These are phyloP conservation scores for Metarhizium album DNA, from an alignment of 2,329 filamentous ascomycete genomes.

Conservation along the genomic window DNA sequence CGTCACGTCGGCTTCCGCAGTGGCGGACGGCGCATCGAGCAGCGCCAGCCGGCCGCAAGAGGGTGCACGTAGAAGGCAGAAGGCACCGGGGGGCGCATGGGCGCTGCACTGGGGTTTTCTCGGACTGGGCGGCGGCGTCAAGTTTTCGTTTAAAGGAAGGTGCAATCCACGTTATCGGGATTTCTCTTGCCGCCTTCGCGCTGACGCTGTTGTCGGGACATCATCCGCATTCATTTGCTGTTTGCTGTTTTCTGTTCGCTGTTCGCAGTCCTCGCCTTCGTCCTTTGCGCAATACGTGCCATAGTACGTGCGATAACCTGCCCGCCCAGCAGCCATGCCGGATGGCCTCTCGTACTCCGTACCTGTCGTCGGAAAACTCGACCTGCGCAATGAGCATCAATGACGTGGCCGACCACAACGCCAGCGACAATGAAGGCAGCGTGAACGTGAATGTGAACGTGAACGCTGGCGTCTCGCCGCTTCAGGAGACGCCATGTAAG, in stretches of 20 bases:
- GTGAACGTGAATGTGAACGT: not conserved
- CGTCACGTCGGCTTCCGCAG: too few relatives aligned
- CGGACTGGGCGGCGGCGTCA: not conserved
- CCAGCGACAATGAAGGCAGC: not conserved
- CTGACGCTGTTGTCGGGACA: too few relatives aligned
- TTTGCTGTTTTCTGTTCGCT: too few relatives aligned
- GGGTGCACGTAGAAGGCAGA: not conserved
- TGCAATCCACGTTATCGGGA: not conserved
- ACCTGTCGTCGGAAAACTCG: not conserved
- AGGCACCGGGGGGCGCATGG: too few relatives aligned
- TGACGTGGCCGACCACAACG: not conserved
- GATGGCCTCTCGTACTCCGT: not conserved
- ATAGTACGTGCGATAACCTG: too few relatives aligned
- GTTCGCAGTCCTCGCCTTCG: too few relatives aligned
- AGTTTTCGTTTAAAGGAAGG: not conserved
- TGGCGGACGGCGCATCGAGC: too few relatives aligned
- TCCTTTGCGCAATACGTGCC: not conserved
- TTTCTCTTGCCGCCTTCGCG: too few relatives aligned
- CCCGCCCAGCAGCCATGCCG: not conserved
- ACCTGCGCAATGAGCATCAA: not conserved
- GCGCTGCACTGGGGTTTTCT: constrained; percentile 1
- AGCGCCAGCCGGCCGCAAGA: too few relatives aligned
- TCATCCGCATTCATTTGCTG: too few relatives aligned
- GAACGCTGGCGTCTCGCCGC: not conserved
- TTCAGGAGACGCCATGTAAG: constrained; percentile 16